These are phyloP conservation scores for Leucoagaricus sp. DNA, from an alignment of 1,284 basidiomycete genomes.

Conservation along the genomic window DNA sequence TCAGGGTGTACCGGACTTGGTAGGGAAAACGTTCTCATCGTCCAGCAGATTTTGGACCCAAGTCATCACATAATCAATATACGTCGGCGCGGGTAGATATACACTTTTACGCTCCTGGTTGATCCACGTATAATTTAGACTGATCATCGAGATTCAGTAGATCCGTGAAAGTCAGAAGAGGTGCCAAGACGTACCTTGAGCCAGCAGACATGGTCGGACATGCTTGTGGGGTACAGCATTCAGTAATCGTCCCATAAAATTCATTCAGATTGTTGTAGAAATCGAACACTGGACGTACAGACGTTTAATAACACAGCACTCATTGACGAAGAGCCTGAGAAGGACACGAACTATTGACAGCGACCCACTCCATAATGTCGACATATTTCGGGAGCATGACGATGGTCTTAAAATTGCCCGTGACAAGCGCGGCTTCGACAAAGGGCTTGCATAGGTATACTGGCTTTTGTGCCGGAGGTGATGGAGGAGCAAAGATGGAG, in stretches of 20 bases:
- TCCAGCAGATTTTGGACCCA: conserved; percentile 94
- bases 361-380: conserved; percentile 98
- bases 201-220: conserved; percentile 97
- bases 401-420: conserved; percentile 98
- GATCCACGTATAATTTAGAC: conserved; percentile 97
- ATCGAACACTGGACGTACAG: conserved; percentile 71
- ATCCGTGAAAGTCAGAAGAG: conserved; percentile 1
- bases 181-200: conserved; percentile 51
- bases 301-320: not conserved
- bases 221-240: conserved; percentile 89
- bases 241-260: conserved; percentile 95
- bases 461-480: conserved; percentile 52
- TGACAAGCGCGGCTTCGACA: conserved; percentile 95
- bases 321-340: conserved; percentile 3
- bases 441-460: conserved; percentile 95
- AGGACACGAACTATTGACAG: conserved; percentile 81
- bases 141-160: conserved; percentile 32
- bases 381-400: conserved; percentile 97
- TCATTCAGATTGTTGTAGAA: conserved; percentile 97
- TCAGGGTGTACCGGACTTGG: conserved; percentile 78
- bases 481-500: conserved; percentile 39
- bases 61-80: conserved; percentile 99
- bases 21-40: conserved; percentile 95
- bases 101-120: conserved; percentile 94
- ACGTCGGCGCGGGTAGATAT: conserved; percentile 94